Percentiles rank a stretch among this genome's conserved stretches.
Conservation (phyloP, 129 eudicot genomes). For the Pseudognaphalium luteoalbum region DNA sequence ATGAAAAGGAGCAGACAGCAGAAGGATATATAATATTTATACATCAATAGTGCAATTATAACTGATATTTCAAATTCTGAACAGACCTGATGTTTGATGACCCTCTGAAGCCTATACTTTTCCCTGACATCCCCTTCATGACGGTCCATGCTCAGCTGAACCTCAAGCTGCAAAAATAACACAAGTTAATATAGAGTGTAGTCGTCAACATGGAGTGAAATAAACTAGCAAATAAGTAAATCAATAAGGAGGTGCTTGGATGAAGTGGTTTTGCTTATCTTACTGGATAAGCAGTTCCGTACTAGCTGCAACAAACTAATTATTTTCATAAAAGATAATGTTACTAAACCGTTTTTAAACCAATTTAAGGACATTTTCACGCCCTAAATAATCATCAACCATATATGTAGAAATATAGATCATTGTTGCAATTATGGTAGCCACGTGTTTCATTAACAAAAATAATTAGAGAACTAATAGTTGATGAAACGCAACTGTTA, state of each 20-base stretch:
- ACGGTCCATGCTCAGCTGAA: constrained; percentile 66
- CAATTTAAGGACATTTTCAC: background rate
- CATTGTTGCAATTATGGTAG: too few species aligned
- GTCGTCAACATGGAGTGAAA: too few species aligned
- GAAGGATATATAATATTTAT: background rate
- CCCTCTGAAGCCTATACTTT: constrained; percentile 60
- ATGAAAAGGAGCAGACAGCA: too few species aligned
- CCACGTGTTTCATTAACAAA: too few species aligned
- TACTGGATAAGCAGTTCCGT: background rate
- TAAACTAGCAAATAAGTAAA: too few species aligned
- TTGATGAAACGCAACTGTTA: too few species aligned
- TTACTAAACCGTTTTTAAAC: background rate
- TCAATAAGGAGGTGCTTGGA: too few species aligned
- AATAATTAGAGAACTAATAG: background rate
- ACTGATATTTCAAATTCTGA: background rate
- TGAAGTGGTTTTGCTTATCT: too few species aligned
- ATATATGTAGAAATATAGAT: too few species aligned
- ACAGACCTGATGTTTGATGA: constrained; percentile 57
- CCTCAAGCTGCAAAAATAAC: constrained; percentile 50
- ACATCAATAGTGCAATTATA: background rate
- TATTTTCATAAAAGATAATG: too few species aligned
- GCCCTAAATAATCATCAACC: background rate
- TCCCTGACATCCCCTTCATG: constrained; percentile 75
- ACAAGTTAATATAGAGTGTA: background rate
- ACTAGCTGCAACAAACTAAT: background rate